These are phyloP conservation scores for Lodderomyces parapsilosis DNA, from an alignment of 1,139 yeast genomes.

Conservation along the genomic window DNA sequence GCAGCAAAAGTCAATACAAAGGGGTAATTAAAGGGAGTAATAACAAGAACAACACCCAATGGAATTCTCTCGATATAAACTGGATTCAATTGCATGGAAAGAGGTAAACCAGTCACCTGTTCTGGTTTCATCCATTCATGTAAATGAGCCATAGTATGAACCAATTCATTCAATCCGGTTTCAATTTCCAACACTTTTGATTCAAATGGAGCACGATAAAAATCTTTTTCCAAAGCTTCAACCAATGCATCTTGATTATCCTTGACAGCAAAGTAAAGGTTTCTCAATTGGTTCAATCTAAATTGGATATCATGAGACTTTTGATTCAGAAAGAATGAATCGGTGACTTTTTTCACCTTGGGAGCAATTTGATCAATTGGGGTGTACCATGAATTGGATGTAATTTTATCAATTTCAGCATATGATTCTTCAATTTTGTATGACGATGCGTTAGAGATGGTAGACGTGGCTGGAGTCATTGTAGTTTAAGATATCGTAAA, in stretches of 20 bases:
- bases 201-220: constrained; percentile 64
- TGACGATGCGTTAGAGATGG: constrained; percentile 6
- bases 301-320: constrained; percentile 55
- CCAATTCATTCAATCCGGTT: constrained; percentile 54
- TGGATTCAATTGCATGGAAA: constrained; percentile 44
- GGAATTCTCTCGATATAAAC: constrained; percentile 66
- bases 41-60: constrained; percentile 70
- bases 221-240: constrained; percentile 64
- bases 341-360: constrained; percentile 42
- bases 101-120: constrained; percentile 43
- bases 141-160: constrained; percentile 58
- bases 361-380: constrained; percentile 49
- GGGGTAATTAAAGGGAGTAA: constrained; percentile 91
- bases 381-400: constrained; percentile 34
- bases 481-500: too few relatives aligned
- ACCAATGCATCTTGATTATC: constrained; percentile 58
- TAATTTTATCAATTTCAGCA: constrained; percentile 8
- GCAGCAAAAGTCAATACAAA: constrained; percentile 63
- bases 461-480: constrained; percentile 6
- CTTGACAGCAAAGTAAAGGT: constrained; percentile 61
- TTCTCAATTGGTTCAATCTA: constrained; percentile 64
- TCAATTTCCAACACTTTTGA: constrained; percentile 58
- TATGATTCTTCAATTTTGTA: constrained; percentile 13
- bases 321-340: constrained; percentile 45
- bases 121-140: constrained; percentile 63